These are phyloP conservation scores for Detonula confervacea DNA, from an alignment of 352 stramenopile genomes.

Conservation along the genomic window DNA sequence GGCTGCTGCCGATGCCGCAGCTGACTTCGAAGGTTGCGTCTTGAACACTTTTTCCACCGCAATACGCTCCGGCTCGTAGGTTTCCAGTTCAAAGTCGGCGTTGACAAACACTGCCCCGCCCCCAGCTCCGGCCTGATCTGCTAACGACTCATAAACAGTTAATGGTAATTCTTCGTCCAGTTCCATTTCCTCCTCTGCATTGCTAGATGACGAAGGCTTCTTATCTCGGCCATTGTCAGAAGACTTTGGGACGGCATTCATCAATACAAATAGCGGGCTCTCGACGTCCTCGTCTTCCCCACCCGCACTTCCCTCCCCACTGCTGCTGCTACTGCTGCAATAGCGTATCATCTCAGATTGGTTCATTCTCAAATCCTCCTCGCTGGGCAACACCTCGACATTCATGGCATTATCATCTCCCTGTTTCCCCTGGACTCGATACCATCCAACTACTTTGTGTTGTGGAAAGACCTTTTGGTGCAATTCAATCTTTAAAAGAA, in stretches of 20 bases:
- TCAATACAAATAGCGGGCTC: constrained; percentile 56
- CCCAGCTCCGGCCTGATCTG: not conserved
- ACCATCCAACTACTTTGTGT: constrained; percentile 80
- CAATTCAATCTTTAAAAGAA: constrained; percentile 67
- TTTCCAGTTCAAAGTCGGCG: constrained; percentile 73
- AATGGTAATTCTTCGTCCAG: constrained; percentile 42
- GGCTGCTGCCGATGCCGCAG: not conserved
- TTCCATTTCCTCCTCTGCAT: constrained; percentile 16
- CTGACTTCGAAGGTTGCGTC: constrained; percentile 42
- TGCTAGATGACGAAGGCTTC: constrained; percentile 6
- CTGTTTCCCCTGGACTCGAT: constrained; percentile 53
- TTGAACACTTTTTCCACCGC: constrained; percentile 79
- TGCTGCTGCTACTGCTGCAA: constrained; percentile 5
- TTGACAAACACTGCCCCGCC: constrained; percentile 53
- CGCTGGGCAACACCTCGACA: constrained; percentile 18
- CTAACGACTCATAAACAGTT: constrained; percentile 41
- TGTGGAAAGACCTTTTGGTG: constrained; percentile 80
- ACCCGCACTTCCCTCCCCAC: constrained; percentile 1
- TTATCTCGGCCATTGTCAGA: constrained; percentile 5
- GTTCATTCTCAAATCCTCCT: constrained; percentile 50
- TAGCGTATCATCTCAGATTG: constrained; percentile 42
- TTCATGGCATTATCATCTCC: constrained; percentile 21
- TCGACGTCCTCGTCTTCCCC: constrained; percentile 23
- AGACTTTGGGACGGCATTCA: constrained; percentile 47
- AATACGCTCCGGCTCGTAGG: constrained; percentile 74